These are phyloP conservation scores for Claviceps capensis DNA, from an alignment of 2,329 filamentous ascomycete species.

Conservation along the genomic window DNA sequence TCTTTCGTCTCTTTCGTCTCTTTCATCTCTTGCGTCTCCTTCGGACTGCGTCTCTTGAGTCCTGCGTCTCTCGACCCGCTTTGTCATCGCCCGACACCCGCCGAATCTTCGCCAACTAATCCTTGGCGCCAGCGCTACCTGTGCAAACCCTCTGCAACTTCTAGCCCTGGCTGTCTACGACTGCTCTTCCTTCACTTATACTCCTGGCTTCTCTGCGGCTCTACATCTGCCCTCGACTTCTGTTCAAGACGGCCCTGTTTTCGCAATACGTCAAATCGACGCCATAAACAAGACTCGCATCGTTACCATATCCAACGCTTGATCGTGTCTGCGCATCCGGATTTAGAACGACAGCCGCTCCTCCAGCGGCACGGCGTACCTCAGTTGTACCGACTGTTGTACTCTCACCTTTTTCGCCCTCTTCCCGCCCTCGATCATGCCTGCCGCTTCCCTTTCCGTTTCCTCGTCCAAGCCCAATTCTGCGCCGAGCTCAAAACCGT, in stretches of 20 bases:
- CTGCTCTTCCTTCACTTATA: neutral
- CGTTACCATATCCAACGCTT: neutral
- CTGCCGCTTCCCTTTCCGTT: slow-evolving; percentile 1
- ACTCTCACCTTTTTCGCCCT: neutral
- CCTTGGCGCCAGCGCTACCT: neutral
- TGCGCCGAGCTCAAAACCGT: slow-evolving; percentile 5
- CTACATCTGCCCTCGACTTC: neutral
- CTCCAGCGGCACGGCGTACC: slow-evolving; percentile 1
- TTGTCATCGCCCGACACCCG: slow-evolving; percentile 5
- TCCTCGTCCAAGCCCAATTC: slow-evolving; percentile 5
- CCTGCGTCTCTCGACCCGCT: neutral
- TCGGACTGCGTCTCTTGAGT: too few species aligned
- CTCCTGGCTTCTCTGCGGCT: neutral
- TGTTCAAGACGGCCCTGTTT: neutral
- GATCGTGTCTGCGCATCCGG: neutral
- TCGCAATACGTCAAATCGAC: neutral
- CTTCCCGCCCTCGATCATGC: slow-evolving; percentile 1
- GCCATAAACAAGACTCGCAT: neutral
- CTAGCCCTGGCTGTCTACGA: neutral
- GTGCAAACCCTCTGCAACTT: neutral
- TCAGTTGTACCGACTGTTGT: neutral
- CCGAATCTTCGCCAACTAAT: neutral
- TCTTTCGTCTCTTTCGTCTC: too few species aligned
- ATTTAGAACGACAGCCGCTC: neutral
- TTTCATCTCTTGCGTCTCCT: too few species aligned